Percentiles rank a stretch among this genome's conserved stretches.
These are phyloP conservation scores for Zoysia japonica DNA, from an alignment of 176 grass and related monocot species.

Conservation along the genomic window DNA sequence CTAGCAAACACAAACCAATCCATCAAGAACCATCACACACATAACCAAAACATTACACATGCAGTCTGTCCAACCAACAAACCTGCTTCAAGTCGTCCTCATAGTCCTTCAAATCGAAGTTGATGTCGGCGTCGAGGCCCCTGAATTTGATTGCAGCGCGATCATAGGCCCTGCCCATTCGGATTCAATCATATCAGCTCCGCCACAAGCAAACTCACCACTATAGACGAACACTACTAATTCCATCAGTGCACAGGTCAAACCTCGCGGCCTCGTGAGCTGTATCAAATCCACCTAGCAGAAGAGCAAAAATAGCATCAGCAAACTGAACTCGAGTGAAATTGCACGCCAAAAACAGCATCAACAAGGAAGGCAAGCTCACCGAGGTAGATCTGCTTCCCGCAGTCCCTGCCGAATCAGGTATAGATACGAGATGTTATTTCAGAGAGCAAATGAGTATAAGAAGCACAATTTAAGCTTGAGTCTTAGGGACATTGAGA, in stretches of 20 bases:
- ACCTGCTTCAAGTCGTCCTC: constrained; percentile 85
- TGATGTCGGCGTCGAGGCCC: constrained; percentile 79
- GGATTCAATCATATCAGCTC: constrained; percentile 3
- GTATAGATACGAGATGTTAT: constrained; percentile 20
- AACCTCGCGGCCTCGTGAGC: constrained; percentile 87
- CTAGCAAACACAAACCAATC: constrained; percentile 30
- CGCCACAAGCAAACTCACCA: neutral
- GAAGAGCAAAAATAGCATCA: constrained; percentile 19
- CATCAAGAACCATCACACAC: neutral
- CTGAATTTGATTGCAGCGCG: constrained; percentile 86
- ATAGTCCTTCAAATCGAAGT: constrained; percentile 81
- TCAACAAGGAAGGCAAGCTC: constrained; percentile 28
- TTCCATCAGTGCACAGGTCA: neutral
- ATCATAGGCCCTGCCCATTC: constrained; percentile 72
- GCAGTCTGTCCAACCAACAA: neutral
- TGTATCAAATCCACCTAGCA: constrained; percentile 79
- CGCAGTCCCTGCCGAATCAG: constrained; percentile 73
- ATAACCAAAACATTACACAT: neutral
- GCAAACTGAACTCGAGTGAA: constrained; percentile 25
- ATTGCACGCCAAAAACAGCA: neutral
- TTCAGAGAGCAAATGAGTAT: neutral
- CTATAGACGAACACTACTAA: neutral
- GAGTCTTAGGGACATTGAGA: neutral
- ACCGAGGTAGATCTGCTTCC: constrained; percentile 96
- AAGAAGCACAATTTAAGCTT: neutral